Evolutionary conservation across 345 rosid genomes (phyloP), one percentile per base, ranked within the genome.

Genomic region (Hibiscus syriacus): DNA sequence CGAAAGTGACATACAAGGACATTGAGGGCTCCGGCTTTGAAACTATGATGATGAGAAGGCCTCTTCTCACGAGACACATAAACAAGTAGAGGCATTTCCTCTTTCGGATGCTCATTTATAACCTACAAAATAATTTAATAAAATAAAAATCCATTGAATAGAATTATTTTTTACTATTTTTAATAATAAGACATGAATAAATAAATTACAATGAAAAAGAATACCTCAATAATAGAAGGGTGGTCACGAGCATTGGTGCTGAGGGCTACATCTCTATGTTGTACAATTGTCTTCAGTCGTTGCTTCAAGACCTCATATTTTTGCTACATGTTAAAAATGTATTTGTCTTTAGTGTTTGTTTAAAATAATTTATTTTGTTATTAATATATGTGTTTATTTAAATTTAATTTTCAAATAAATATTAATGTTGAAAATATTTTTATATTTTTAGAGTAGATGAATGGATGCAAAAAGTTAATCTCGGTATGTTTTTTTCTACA

Each of bases 11-110:
- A 4, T 79, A 85, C 87, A 46, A 83, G 85, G 29, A 76, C 82
- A 41, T 85, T 83, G 3, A 85, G 77, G 11, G 84, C 90, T 68
- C 87, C 85, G 4, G 84, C 87, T 65, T 83, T 85, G 74, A 85
- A 85, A 70, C 79, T 66, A 38, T 83, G 85, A 0, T 60, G 73
- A 55, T 49, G 64, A 20, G 69, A 68, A 68, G 82, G 77, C 17
- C 79, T 73, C 55, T 81, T 81, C 74, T 83, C 87, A 1, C 87
- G 75, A 32, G 85, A 64, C 45, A 85, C 82, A 7, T 83, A 85
- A 2, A 79, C 78, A 25, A 62, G 66, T 0, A 62, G 2, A 39
- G 66, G 66, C 49, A 62, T 5, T 38, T 41, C 30, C 12, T 23
- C 34, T 13, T 62, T 23, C 3, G 30, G 2, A 39, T 22, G 13